Conservation (phyloP, 345 rosid species). For the Crucihimalaya himalaica region DNA sequence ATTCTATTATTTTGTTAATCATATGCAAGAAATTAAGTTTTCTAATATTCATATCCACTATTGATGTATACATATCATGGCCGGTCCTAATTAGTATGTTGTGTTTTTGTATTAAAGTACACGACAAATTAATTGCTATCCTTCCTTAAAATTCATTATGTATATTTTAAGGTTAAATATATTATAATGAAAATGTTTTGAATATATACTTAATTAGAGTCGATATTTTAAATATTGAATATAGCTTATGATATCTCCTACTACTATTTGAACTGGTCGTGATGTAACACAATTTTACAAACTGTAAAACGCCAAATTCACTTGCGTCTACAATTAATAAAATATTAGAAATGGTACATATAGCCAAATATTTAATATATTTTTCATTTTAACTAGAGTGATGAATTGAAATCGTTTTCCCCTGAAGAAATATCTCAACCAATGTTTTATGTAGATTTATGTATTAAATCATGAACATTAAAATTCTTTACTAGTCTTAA, state of each 20-base stretch:
- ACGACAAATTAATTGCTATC: neutral
- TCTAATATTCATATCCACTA: neutral
- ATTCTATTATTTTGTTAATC: conserved; percentile 25
- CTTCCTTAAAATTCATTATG: too few species aligned
- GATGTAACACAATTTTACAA: too few species aligned
- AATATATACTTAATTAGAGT: neutral
- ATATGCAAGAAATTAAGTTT: neutral
- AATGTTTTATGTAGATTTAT: neutral
- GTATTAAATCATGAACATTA: neutral
- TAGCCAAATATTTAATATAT: too few species aligned
- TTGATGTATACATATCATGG: neutral
- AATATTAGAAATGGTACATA: too few species aligned
- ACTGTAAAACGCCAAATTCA: too few species aligned
- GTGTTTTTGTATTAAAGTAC: neutral
- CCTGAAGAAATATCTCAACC: neutral
- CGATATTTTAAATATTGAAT: neutral
- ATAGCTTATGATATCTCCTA: neutral
- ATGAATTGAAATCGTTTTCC: neutral
- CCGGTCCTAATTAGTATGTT: neutral
- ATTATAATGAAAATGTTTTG: neutral
- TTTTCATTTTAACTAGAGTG: neutral
- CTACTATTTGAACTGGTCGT: neutral
- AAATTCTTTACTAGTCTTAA: neutral
- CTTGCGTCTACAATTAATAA: neutral
- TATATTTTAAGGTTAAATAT: neutral